Evolutionary conservation across 768 basidiomycete species (phyloP).

Genomic region (Dentipellis sp.): DNA sequence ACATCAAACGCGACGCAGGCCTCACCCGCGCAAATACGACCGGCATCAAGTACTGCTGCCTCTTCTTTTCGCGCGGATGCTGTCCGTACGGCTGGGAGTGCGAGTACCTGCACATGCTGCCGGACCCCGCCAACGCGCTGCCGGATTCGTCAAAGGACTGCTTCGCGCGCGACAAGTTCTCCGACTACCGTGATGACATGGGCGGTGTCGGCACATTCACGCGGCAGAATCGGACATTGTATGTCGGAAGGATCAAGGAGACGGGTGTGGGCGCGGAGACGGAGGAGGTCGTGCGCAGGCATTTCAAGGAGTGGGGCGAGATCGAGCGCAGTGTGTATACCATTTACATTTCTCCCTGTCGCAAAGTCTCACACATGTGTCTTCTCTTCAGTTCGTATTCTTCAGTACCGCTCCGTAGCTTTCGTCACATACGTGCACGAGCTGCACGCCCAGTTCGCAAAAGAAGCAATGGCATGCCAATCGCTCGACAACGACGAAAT

Average conservation of each 20-base stretch:
- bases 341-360: neutral
- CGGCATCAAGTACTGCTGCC: conserved; percentile 85
- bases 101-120: conserved; percentile 88
- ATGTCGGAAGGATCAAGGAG: conserved; percentile 91
- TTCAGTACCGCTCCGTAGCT: conserved; percentile 91
- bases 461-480: conserved; percentile 98
- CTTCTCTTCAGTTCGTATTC: conserved; percentile 56
- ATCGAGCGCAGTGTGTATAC: conserved; percentile 75
- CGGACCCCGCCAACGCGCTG: conserved; percentile 54
- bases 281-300: conserved; percentile 81
- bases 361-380: conserved; percentile 18
- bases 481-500: conserved; percentile 96
- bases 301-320: conserved; percentile 94
- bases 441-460: conserved; percentile 86
- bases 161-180: conserved; percentile 93
- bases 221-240: conserved; percentile 88
- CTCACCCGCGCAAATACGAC: conserved; percentile 93
- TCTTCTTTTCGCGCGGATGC: conserved; percentile 94
- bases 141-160: conserved; percentile 95
- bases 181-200: conserved; percentile 99
- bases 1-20: conserved; percentile 81
- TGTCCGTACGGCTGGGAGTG: conserved; percentile 99
- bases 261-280: conserved; percentile 83
- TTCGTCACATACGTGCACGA: conserved; percentile 94
- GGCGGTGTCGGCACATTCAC: conserved; percentile 98